phyloP scores from a whole-genome alignment of 2,329 filamentous ascomycete species.

The Anisogramma anomala region DNA sequence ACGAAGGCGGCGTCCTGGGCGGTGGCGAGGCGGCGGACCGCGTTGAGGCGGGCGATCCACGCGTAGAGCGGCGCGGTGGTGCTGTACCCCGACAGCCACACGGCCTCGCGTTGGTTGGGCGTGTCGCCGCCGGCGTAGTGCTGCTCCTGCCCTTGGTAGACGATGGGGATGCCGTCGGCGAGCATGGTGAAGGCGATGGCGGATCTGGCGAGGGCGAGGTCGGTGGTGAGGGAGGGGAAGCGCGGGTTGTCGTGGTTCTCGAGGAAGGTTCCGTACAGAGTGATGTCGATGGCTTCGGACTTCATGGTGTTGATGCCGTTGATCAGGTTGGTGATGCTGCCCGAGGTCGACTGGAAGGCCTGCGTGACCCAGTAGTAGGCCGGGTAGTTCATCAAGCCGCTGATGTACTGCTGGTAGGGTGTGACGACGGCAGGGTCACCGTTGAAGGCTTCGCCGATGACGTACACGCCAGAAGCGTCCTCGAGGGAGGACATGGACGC shows the following conservation, averaged over 20 bases:
- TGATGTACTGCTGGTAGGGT: constrained; percentile 35
- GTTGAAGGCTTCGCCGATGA: constrained; percentile 38
- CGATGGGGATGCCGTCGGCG: constrained; percentile 44
- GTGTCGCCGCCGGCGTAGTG: constrained; percentile 32
- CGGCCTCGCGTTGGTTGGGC: constrained; percentile 36
- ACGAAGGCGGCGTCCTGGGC: constrained; percentile 27
- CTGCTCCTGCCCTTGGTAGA: constrained; percentile 49
- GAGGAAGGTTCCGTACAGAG: constrained; percentile 31
- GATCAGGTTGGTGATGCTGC: constrained; percentile 26
- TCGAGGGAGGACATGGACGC: constrained; percentile 36
- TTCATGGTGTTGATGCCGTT: constrained; percentile 19
- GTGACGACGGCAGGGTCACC: constrained; percentile 33
- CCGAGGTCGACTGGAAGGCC: constrained; percentile 20
- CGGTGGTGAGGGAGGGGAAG: constrained; percentile 32
- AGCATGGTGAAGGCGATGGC: constrained; percentile 43
- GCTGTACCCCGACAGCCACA: constrained; percentile 36
- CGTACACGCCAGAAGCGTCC: constrained; percentile 34
- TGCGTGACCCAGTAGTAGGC: constrained; percentile 25
- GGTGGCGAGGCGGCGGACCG: constrained; percentile 35
- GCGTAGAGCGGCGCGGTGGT: constrained; percentile 32
- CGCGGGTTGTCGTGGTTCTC: constrained; percentile 39
- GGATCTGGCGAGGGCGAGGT: constrained; percentile 40
- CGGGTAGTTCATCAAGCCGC: constrained; percentile 39
- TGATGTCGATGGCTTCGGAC: constrained; percentile 21
- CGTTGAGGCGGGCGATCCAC: constrained; percentile 36